These are phyloP conservation scores for Henningerozyma blattae DNA, from an alignment of 805 yeast species.

Conservation along the genomic window DNA sequence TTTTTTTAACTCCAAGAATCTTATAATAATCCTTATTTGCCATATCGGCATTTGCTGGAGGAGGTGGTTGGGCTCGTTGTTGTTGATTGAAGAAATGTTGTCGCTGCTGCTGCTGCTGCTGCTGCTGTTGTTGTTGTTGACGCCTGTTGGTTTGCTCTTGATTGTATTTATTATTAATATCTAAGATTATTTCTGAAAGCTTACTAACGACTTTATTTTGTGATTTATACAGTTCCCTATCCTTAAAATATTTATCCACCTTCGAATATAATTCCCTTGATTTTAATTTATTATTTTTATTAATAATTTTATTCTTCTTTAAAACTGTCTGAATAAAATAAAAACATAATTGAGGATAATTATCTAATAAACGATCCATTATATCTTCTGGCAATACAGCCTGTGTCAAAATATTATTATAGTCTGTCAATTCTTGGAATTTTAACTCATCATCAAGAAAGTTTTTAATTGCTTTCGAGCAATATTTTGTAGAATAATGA, in stretches of 20 bases:
- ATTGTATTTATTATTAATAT: conserved; percentile 10
- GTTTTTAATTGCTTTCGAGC: too few relatives aligned
- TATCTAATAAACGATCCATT: too few relatives aligned
- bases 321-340: too few relatives aligned
- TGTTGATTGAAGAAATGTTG: conserved; percentile 27
- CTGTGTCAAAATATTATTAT: too few relatives aligned
- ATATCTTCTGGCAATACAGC: too few relatives aligned
- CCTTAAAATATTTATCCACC: conserved; percentile 14
- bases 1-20: conserved; percentile 50
- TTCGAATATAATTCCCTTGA: too few relatives aligned
- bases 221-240: conserved; percentile 10
- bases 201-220: conserved; percentile 8
- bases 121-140: conserved; percentile 32
- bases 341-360: neutral
- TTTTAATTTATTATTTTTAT: too few relatives aligned
- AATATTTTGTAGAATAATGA: too few relatives aligned
- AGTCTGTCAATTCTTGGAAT: too few relatives aligned
- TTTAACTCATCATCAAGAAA: too few relatives aligned
- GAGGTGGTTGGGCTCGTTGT: conserved; percentile 19
- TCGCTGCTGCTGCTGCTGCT: conserved; percentile 36
- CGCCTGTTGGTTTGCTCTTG: conserved; percentile 19
- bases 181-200: conserved; percentile 27
- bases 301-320: too few relatives aligned
- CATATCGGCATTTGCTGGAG: conserved; percentile 6
- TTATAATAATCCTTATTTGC: conserved; percentile 66